These are phyloP conservation scores for Mucor mucedo DNA, from an alignment of 371 early-diverging fungal species.

Conservation along the genomic window DNA sequence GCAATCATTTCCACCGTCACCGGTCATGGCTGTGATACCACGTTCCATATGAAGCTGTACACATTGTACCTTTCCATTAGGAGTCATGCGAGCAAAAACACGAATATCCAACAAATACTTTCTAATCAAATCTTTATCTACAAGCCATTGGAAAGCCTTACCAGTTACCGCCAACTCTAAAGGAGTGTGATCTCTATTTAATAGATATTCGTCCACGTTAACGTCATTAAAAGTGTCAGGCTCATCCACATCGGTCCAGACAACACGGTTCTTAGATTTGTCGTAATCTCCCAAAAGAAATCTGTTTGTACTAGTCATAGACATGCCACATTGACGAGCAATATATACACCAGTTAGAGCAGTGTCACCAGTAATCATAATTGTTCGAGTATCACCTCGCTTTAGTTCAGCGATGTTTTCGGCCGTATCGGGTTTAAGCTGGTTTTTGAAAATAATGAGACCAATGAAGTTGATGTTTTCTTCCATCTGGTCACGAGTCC, in stretches of 20 bases:
- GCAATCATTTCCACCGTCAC: constrained; percentile 97
- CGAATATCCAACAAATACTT: constrained; percentile 60
- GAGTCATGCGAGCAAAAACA: constrained; percentile 83
- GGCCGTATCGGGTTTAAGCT: constrained; percentile 80
- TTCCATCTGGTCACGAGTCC: constrained; percentile 76
- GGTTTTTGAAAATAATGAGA: constrained; percentile 87
- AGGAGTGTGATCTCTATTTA: constrained; percentile 38
- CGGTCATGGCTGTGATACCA: constrained; percentile 87
- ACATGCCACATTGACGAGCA: constrained; percentile 80
- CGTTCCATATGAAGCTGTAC: constrained; percentile 77
- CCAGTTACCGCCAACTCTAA: constrained; percentile 77
- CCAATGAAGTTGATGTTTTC: constrained; percentile 68
- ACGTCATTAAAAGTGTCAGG: constrained; percentile 41
- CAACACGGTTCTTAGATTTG: constrained; percentile 28
- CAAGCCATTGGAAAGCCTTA: constrained; percentile 66
- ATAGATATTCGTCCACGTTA: constrained; percentile 38
- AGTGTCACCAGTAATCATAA: constrained; percentile 96
- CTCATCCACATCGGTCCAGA: constrained; percentile 63
- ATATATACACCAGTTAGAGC: constrained; percentile 89
- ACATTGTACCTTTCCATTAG: constrained; percentile 73
- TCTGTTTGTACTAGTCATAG: constrained; percentile 32
- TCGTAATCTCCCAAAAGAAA: constrained; percentile 60
- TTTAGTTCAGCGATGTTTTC: constrained; percentile 77
- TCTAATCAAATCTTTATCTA: constrained; percentile 49
- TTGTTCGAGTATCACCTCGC: constrained; percentile 73